Base-by-base conservation (phyloP, 2,329 filamentous ascomycete species). In the Dothideomycetes sp. region DNA sequence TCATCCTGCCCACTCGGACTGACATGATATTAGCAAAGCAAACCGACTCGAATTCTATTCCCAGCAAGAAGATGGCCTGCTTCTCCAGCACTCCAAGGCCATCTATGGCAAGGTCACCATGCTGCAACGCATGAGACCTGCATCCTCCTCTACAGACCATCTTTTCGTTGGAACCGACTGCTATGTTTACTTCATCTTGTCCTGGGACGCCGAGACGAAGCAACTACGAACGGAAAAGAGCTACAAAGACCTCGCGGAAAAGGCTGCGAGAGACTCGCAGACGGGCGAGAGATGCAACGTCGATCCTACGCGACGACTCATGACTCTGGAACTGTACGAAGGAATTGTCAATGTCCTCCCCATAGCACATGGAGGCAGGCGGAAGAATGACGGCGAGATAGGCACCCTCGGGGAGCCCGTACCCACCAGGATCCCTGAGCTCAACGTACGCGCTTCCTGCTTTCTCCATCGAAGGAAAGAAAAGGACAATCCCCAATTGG, bases 121-220 rank as follows among this genome's bases (percentile, higher is more conserved):
- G 69, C 73, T 95, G 11, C 76, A 91, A 53, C 81, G 79, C 53
- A 69, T 98, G 35, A 78, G 78, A 18, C 86, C 88, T 4, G 76
- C 77, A 36, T 76, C 84, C 49, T 79, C 80, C 19, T 62, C 70
- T 4, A 85, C 79, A 35, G 87, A 96, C 50, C 77, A 95, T 45
- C 75, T 98, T 45, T 94, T 98, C 56, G 74, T 98, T 42, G 89
- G 87, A 36, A 98, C 91, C 34, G 83, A 94, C 56, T 78, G 83
- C 40, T 83, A 84, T 50, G 80, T 87, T 52, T 96, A 94, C 64
- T 94, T 96, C 59, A 94, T 86, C 2, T 61, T 94, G 15, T 78
- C 73, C 12, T 98, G 91, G 88, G 79, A 95, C 51, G 53, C 70
- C 0, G 60, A 72, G 2, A 62, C 54, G 17, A 68, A 65, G 15